Conservation (phyloP, 441 rosid genomes). For the Lepidium campestre region DNA sequence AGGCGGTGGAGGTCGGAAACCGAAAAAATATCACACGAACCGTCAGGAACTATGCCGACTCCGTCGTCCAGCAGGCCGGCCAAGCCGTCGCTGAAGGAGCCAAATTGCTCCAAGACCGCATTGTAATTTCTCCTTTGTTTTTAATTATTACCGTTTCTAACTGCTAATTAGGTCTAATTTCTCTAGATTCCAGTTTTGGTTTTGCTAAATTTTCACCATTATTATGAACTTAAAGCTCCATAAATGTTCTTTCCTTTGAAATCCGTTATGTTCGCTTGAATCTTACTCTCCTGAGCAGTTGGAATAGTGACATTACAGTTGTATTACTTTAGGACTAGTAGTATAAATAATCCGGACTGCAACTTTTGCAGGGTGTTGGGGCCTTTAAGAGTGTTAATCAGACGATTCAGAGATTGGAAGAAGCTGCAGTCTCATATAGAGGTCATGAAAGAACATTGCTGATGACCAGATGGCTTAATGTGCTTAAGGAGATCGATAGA, state of each 20-base stretch:
- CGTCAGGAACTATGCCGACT: constrained; percentile 84
- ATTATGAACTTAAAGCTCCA: background rate
- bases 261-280: background rate
- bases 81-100: constrained; percentile 97
- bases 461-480: constrained; percentile 74
- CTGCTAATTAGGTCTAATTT: background rate
- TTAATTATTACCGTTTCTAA: background rate
- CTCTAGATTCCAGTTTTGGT: constrained; percentile 4
- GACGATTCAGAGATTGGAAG: constrained; percentile 83
- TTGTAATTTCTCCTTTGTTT: constrained; percentile 39
- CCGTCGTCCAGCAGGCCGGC: constrained; percentile 94
- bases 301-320: background rate
- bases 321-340: background rate
- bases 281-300: background rate
- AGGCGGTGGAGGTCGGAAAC: constrained; percentile 94
- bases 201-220: background rate
- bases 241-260: background rate
- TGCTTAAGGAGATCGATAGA: constrained; percentile 67
- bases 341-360: background rate
- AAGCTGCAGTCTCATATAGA: constrained; percentile 70
- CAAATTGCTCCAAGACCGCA: constrained; percentile 90
- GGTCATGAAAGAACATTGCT: constrained; percentile 76
- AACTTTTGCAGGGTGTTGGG: constrained; percentile 48
- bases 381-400: constrained; percentile 56
- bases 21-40: constrained; percentile 83